Evolutionary conservation across 768 basidiomycete species (phyloP).

Genomic region (Exsudoporus frostii): DNA sequence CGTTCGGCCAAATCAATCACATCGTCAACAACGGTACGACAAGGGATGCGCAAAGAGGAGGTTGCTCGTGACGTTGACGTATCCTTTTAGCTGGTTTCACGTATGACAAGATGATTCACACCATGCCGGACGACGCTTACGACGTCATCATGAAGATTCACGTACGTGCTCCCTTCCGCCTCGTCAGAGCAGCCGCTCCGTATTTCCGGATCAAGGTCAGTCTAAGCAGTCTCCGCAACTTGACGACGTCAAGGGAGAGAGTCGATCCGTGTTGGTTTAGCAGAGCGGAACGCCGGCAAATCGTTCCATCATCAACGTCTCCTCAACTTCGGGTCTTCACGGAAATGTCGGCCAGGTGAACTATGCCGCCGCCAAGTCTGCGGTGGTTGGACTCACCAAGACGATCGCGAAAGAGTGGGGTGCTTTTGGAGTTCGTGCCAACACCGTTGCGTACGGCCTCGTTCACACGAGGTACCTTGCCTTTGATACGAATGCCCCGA

Average conservation of each 20-base stretch:
- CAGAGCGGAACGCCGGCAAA: constrained; percentile 58
- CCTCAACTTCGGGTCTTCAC: constrained; percentile 78
- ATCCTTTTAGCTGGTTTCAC: constrained; percentile 60
- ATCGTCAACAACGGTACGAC: constrained; percentile 73
- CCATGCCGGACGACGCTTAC: constrained; percentile 77
- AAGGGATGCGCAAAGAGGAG: too few species aligned
- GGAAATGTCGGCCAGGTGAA: constrained; percentile 86
- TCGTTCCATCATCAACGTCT: constrained; percentile 78
- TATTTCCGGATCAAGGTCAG: constrained; percentile 74
- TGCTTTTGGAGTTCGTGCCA: constrained; percentile 74
- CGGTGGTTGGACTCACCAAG: constrained; percentile 77
- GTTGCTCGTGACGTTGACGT: background rate
- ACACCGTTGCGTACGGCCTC: constrained; percentile 75
- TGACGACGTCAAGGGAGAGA: background rate
- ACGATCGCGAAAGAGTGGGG: constrained; percentile 91
- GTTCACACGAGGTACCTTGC: constrained; percentile 65
- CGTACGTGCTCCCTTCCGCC: constrained; percentile 81
- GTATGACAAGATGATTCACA: constrained; percentile 86
- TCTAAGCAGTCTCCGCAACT: background rate
- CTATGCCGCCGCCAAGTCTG: constrained; percentile 78
- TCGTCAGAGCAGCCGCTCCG: constrained; percentile 80
- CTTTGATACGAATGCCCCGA: background rate
- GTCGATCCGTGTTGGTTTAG: background rate
- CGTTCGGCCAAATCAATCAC: constrained; percentile 83
- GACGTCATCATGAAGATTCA: constrained; percentile 83